phyloP scores from a whole-genome alignment of 441 rosid genomes.

The Daphne laureola region DNA sequence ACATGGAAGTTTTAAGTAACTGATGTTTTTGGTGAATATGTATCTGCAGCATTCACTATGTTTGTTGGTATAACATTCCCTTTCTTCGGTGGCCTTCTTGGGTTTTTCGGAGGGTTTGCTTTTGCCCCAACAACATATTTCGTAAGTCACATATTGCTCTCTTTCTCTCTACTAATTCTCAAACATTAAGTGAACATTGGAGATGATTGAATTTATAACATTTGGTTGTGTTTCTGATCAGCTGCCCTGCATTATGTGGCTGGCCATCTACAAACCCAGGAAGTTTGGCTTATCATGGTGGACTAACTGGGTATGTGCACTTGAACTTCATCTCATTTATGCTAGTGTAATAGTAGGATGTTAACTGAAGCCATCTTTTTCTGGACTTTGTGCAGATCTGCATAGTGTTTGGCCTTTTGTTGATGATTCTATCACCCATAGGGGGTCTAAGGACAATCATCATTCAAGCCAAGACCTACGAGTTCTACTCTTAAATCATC shows the following conservation, averaged over 20 bases:
- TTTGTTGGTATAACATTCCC: conserved; percentile 64
- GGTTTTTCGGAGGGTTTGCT: conserved; percentile 78
- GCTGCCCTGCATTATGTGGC: conserved; percentile 88
- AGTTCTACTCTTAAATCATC: conserved; percentile 52
- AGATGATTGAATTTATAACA: background rate
- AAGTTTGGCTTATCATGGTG: conserved; percentile 69
- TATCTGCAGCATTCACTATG: conserved; percentile 49
- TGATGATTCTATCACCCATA: conserved; percentile 74
- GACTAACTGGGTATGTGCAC: conserved; percentile 60
- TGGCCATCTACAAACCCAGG: conserved; percentile 55
- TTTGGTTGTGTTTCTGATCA: conserved; percentile 18
- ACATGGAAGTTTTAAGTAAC: background rate
- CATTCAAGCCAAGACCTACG: conserved; percentile 44
- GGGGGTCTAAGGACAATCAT: conserved; percentile 81
- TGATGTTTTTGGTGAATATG: background rate
- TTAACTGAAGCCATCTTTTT: no score
- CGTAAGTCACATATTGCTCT: conserved; percentile 31
- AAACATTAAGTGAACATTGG: background rate
- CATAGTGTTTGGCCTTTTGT: conserved; percentile 46
- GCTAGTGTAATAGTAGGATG: no score
- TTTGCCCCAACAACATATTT: conserved; percentile 82
- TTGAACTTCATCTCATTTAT: background rate
- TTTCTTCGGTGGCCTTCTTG: conserved; percentile 60
- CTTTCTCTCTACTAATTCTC: background rate
- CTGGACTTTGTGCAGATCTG: conserved; percentile 33